Base-by-base conservation (phyloP, 1,284 basidiomycete species). In the Rhodotorula sp. region DNA sequence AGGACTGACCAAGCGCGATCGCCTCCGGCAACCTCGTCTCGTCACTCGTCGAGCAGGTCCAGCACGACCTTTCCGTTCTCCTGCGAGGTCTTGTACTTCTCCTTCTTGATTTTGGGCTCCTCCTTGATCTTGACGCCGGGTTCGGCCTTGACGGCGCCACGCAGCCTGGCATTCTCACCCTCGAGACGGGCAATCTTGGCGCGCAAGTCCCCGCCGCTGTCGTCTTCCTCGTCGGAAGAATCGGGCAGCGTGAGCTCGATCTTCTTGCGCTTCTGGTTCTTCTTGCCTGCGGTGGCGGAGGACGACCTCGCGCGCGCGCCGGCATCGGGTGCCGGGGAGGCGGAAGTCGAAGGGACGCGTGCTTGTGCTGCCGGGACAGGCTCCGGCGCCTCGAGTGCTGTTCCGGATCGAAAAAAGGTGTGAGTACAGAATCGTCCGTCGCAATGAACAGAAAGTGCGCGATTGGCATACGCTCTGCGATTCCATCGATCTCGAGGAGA, bases 401-500 rank as follows among this genome's bases (percentile, higher is more conserved):
- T 29, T 39, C 18, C 47, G 48, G 3, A 15, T 31, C 5, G 26
- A 2, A 8, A 29, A 5, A 10, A 15, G 1, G 7, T 3, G 16
- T 6, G 26, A 16, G 3, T 23, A 4, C 8, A 12, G 18, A 2
- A 51, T 2, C 2, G 6, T 5, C 12, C 10, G 54, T 29, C 16
- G 54, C 31, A 16, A 7, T 26, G n/a, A n/a, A 16, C 6, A 26
- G 21, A 7, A 39, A 39, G 39, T 12, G 39, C 6, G 39, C 39
- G 39, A 1, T 39, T 39, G 18, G 16, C 64, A 6, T 16, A 67
- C 65, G 51, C 18, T 70, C 49, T 23, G 70, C 58, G 31, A 73
- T 64, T 7, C 49, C 64, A 3, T 64, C 47, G 5, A 73, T 49
- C 64, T 73, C 72, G 48, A 73, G 66, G 18, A 73, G 64, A 5